These are phyloP conservation scores for Rhododendron mucronatum DNA, from an alignment of 148 eudicot genomes.

Conservation along the genomic window DNA sequence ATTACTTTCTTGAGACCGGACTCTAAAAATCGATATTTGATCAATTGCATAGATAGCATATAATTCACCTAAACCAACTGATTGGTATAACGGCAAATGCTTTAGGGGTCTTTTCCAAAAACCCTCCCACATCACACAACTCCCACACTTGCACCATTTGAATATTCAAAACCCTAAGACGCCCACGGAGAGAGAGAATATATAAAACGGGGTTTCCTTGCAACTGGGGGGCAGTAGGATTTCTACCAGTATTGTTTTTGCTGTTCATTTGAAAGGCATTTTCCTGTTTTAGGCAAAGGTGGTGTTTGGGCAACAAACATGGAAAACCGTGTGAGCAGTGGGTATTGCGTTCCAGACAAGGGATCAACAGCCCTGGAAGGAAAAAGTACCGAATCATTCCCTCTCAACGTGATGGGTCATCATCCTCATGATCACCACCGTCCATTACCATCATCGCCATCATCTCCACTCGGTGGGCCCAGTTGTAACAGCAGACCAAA, in stretches of 20 bases:
- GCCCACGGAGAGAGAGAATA: background rate
- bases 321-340: background rate
- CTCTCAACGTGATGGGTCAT: conserved; percentile 16
- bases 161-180: background rate
- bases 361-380: background rate
- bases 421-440: conserved; percentile 17
- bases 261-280: background rate
- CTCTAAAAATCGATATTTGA: too few species aligned
- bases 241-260: too few species aligned
- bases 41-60: too few species aligned
- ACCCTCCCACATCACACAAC: background rate
- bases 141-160: background rate
- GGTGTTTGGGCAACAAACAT: background rate
- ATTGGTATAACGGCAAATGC: too few species aligned
- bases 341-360: conserved; percentile 18
- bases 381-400: conserved; percentile 20
- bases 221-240: too few species aligned
- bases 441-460: conserved; percentile 9
- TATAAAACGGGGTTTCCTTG: background rate
- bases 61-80: too few species aligned
- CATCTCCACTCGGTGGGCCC: conserved; percentile 24
- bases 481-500: conserved; percentile 18
- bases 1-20: too few species aligned
- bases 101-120: conserved; percentile 5
- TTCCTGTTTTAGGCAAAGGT: background rate